Conservation (phyloP, 345 rosid species). For the Eucalyptus sideroxylon region DNA sequence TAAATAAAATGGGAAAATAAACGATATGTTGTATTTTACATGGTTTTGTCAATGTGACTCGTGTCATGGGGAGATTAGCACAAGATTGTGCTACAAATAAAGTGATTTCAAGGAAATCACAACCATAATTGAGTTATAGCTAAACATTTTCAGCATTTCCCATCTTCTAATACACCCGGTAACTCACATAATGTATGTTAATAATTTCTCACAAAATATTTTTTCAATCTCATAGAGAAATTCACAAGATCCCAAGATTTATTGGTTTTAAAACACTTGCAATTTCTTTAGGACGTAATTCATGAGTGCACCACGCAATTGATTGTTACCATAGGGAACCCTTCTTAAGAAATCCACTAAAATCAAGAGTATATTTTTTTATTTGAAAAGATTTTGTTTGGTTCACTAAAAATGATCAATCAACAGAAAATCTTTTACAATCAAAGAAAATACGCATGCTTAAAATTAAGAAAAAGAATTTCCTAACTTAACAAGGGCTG, state of each 20-base stretch:
- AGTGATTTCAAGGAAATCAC: neutral
- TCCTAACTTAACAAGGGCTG: too few relatives aligned
- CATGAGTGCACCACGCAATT: neutral
- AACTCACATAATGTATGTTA: neutral
- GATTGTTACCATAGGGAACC: neutral
- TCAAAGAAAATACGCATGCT: too few relatives aligned
- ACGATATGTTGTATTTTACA: neutral
- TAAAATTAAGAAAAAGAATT: too few relatives aligned
- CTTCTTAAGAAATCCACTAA: neutral
- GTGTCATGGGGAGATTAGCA: neutral
- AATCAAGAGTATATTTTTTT: neutral
- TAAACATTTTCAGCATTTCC: neutral
- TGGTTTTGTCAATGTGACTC: neutral
- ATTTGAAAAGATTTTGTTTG: accelerated
- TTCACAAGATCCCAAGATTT: neutral
- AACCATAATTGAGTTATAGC: too few relatives aligned
- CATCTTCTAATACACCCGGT: neutral
- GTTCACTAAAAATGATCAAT: too few relatives aligned
- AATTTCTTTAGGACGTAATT: accelerated
- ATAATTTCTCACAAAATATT: neutral
- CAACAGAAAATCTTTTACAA: too few relatives aligned
- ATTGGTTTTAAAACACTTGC: neutral
- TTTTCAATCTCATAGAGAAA: neutral
- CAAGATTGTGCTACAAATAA: too few relatives aligned
- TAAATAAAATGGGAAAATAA: neutral